These are phyloP conservation scores for Boletus vinaceobasis DNA, from an alignment of 768 basidiomycete genomes.

Conservation along the genomic window DNA sequence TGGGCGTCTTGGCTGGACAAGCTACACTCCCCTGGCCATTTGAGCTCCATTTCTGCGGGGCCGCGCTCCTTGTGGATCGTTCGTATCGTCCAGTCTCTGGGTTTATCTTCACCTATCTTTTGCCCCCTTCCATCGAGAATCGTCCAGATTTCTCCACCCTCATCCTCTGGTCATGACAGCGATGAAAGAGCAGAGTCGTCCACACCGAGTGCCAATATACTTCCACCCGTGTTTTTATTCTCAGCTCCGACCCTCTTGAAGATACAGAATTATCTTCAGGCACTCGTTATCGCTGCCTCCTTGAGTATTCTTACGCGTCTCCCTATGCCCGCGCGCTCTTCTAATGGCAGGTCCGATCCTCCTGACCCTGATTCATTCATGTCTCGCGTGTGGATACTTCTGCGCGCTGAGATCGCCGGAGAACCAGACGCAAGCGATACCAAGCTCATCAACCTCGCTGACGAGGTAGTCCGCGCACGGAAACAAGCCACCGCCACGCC, in stretches of 20 bases:
- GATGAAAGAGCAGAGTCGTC: not conserved
- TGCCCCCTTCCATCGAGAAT: constrained; percentile 30
- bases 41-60: constrained; percentile 12
- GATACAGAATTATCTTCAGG: constrained; percentile 69
- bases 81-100: constrained; percentile 46
- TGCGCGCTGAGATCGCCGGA: constrained; percentile 51
- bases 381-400: constrained; percentile 61
- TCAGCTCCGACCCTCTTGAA: constrained; percentile 49
- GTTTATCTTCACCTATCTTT: constrained; percentile 39
- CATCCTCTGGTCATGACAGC: not conserved
- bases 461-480: constrained; percentile 64
- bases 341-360: constrained; percentile 10
- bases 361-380: constrained; percentile 40
- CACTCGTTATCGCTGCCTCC: constrained; percentile 60
- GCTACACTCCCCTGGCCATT: constrained; percentile 1
- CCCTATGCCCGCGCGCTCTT: constrained; percentile 17
- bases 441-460: constrained; percentile 66
- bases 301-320: constrained; percentile 54
- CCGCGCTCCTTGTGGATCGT: constrained; percentile 40
- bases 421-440: constrained; percentile 37
- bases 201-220: constrained; percentile 32
- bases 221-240: constrained; percentile 70
- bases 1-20: constrained; percentile 28
- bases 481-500: constrained; percentile 18
- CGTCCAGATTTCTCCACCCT: constrained; percentile 3